Conservation (phyloP, 2,329 filamentous ascomycete species). For the Phoma sp. region DNA sequence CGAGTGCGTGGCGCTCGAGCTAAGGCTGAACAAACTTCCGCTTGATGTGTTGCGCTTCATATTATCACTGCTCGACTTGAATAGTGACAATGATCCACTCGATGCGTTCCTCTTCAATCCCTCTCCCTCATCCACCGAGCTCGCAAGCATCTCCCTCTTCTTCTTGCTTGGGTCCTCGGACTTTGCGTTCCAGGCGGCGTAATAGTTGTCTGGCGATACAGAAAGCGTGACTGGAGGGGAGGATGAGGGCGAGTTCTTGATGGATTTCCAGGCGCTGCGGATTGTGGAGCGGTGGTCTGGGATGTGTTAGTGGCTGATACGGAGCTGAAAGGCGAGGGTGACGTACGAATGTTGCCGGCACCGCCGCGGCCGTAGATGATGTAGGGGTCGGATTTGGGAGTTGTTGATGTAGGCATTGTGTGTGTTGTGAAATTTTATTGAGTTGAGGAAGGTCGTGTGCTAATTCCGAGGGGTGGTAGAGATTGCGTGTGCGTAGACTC, state of each 20-base stretch:
- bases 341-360: conserved; percentile 18
- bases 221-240: conserved; percentile 11
- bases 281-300: conserved; percentile 18
- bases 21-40: conserved; percentile 6
- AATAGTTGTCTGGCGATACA: conserved; percentile 12
- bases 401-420: conserved; percentile 14
- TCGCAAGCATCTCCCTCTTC: background rate
- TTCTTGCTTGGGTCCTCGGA: conserved; percentile 13
- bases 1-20: background rate
- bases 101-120: conserved; percentile 1
- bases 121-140: background rate
- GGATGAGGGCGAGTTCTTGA: conserved; percentile 14
- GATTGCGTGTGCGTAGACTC: background rate
- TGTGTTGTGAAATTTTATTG: background rate
- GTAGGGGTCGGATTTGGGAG: conserved; percentile 17
- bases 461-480: no score
- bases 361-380: conserved; percentile 21
- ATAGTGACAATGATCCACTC: background rate
- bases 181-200: conserved; percentile 17
- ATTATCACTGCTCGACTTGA: background rate
- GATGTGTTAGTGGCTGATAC: background rate
- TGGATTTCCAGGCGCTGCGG: conserved; percentile 15
- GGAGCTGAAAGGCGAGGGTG: background rate
- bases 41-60: conserved; percentile 4
- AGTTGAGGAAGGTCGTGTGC: no score